Evolutionary conservation across 257 asterid genomes (phyloP), one percentile per base, ranked within the genome.

Genomic region (Scutellaria baicalensis): DNA sequence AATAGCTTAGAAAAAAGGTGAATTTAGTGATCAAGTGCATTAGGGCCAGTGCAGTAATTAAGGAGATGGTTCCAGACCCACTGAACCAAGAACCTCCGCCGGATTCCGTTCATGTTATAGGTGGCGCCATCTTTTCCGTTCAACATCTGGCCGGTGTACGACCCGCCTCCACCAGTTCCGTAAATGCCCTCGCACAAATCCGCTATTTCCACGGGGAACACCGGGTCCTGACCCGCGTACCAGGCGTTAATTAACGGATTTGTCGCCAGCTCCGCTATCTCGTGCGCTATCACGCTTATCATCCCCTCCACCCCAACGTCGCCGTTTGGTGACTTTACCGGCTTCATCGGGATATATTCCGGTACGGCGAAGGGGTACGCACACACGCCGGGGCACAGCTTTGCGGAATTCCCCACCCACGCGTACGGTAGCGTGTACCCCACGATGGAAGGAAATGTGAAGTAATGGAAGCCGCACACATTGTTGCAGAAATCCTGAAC

Each of bases 381-480:
- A 64, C 98, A 92, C 1, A 70, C 66, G 0, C 86, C 96, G 0
- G 98, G 90, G 78, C 96, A 92, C 7, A 83, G 61, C 62, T 85
- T 84, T 0, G 80, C 96, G 0, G 98, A 92, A 80, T 92, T 92
- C 0, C 98, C 98, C 33, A 89, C 82, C 98, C 98, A 92, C 13
- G 98, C 96, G 86, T 84, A 92, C 60, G 98, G 96, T 3, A 92
- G 86, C 64, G 98, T 89, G 78, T 92, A 86, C 8, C 98, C 98
- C 2, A 92, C 96, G 7, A 92, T 88, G 0, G 98, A 92, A 0
- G 98, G 96, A 73, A 85, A 92, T 0, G 95, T 89, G 79, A 92
- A 92, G 79, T 89, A 84, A 21, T 92, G 98, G 44, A 89, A 92
- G 0, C 98, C 98, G 13, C 98, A 92, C 0, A 85, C 80, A 11